A percentile compares a stretch with the other conserved stretches of the same genome.
phyloP scores from a whole-genome alignment of 2,329 filamentous ascomycete species.

The Stachybotrys chartarum region DNA sequence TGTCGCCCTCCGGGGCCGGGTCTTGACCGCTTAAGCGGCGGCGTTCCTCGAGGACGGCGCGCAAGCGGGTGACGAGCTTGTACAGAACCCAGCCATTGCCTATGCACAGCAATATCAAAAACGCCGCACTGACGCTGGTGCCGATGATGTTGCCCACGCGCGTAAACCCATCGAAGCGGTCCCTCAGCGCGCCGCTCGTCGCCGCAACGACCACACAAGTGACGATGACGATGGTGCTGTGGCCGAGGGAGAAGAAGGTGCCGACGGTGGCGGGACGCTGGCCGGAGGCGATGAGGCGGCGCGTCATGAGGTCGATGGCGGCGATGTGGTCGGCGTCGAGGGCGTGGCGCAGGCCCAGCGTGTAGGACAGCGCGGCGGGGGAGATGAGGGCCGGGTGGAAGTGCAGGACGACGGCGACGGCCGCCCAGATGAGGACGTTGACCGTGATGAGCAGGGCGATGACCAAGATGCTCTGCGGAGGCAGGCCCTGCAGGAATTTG shows the following conservation, averaged over 20 bases:
- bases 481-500: constrained; percentile 21
- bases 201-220: constrained; percentile 90
- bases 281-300: constrained; percentile 77
- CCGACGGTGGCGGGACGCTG: constrained; percentile 86
- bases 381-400: constrained; percentile 59
- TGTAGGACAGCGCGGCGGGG: constrained; percentile 78
- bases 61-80: constrained; percentile 64
- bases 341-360: constrained; percentile 86
- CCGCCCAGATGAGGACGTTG: constrained; percentile 50
- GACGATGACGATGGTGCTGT: constrained; percentile 86
- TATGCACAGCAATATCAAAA: constrained; percentile 73
- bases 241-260: constrained; percentile 88
- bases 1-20: constrained; percentile 17
- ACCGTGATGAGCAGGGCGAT: constrained; percentile 42
- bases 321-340: constrained; percentile 86
- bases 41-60: constrained; percentile 43
- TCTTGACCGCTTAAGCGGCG: constrained; percentile 11
- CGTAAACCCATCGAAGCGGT: constrained; percentile 73
- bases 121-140: constrained; percentile 75
- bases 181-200: constrained; percentile 74
- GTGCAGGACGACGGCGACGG: constrained; percentile 43
- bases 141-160: constrained; percentile 83
- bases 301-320: constrained; percentile 92
- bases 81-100: constrained; percentile 84
- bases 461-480: constrained; percentile 33